Evolutionary conservation across 2,329 filamentous ascomycete species (phyloP).

Genomic region (Aspergillus pseudoterreus): DNA sequence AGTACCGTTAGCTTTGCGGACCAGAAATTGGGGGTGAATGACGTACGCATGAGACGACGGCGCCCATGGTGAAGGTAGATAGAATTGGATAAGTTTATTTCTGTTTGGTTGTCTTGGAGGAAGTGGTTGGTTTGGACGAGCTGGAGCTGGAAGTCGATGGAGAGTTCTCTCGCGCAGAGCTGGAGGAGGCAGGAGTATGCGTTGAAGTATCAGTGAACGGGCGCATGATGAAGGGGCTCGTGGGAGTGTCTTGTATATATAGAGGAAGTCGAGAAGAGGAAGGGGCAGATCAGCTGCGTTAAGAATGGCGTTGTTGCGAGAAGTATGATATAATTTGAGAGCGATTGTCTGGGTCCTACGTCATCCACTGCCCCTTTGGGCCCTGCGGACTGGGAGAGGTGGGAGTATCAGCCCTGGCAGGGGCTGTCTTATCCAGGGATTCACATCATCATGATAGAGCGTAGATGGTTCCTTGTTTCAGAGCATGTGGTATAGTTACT

Average conservation of each 20-base stretch:
- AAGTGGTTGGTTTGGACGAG: constrained; percentile 9
- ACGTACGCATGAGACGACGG: constrained; percentile 77
- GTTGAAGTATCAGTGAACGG: constrained; percentile 26
- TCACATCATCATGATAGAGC: too few relatives aligned
- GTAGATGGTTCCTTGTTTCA: too few relatives aligned
- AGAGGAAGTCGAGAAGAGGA: neutral
- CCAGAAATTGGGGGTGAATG: neutral
- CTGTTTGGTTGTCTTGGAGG: constrained; percentile 7
- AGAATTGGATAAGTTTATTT: constrained; percentile 1
- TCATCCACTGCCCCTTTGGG: too few relatives aligned
- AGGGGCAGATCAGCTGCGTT: neutral
- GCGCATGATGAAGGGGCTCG: constrained; percentile 18
- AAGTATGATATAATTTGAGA: too few relatives aligned
- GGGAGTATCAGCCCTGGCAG: too few relatives aligned
- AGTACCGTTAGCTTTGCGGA: constrained; percentile 10
- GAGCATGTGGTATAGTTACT: too few relatives aligned
- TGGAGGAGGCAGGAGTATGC: constrained; percentile 28
- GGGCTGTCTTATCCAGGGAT: too few relatives aligned
- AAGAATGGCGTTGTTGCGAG: too few relatives aligned
- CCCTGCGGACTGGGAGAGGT: too few relatives aligned
- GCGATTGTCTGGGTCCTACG: too few relatives aligned
- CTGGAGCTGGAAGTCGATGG: constrained; percentile 12
- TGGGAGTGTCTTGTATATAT: constrained; percentile 3
- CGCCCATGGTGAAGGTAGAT: constrained; percentile 62
- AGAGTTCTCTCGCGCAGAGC: constrained; percentile 12